Conservation (phyloP, 1,284 basidiomycete genomes). For the Quambalaria eucalypti region DNA sequence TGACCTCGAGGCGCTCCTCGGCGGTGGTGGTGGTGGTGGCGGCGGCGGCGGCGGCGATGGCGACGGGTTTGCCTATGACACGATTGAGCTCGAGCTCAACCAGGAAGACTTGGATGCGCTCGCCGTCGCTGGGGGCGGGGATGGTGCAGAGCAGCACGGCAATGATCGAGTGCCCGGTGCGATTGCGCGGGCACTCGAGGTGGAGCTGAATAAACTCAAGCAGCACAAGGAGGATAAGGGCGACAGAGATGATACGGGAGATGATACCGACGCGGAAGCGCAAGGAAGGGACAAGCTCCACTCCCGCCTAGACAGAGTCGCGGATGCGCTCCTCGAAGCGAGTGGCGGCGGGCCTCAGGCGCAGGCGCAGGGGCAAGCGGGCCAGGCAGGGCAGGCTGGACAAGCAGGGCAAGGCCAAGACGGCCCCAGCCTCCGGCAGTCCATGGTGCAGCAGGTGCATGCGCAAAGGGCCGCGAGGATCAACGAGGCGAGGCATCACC, state of each 20-base stretch:
- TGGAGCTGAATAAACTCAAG: not conserved
- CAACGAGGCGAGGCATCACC: too few species aligned
- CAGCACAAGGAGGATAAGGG: not conserved
- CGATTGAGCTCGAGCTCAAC: not conserved
- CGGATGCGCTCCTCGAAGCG: not conserved
- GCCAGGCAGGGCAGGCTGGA: not conserved
- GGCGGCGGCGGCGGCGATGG: not conserved
- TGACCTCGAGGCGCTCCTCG: not conserved
- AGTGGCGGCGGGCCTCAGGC: not conserved
- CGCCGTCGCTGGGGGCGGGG: not conserved
- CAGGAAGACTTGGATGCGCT: not conserved
- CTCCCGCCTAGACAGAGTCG: not conserved
- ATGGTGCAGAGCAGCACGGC: not conserved
- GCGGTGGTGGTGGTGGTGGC: not conserved
- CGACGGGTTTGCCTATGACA: not conserved
- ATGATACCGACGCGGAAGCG: too few species aligned
- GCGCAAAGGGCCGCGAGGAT: too few species aligned
- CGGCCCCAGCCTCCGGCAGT: too few species aligned
- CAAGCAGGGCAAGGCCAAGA: too few species aligned
- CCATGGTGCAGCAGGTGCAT: too few species aligned
- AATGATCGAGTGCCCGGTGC: not conserved
- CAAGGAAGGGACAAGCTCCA: too few species aligned
- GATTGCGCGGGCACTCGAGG: not conserved
- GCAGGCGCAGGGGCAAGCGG: not conserved
- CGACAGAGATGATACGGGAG: too few species aligned